Evolutionary conservation across 495 filamentous ascomycete genomes (phyloP).

Genomic region (Neurospora sp.): DNA sequence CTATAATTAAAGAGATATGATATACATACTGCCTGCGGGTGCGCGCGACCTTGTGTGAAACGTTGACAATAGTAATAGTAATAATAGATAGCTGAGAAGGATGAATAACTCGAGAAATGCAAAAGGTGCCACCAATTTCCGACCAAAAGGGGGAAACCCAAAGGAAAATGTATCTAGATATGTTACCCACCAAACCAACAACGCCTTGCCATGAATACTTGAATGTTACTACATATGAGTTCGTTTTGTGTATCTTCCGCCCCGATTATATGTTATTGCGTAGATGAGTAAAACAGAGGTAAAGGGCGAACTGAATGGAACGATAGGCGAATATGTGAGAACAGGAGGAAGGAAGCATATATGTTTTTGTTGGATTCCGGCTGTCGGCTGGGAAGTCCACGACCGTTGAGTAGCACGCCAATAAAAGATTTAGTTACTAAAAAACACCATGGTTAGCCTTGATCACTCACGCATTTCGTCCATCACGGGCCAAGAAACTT

Average conservation of each 20-base stretch:
- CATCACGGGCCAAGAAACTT: slow-evolving; percentile 32
- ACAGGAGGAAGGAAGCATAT: background rate
- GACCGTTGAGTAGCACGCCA: background rate
- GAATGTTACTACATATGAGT: background rate
- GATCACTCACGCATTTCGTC: background rate
- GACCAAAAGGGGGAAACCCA: no score
- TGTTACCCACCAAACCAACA: background rate
- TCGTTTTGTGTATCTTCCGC: background rate
- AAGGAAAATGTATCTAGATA: background rate
- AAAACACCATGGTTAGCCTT: background rate
- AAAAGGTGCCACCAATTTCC: background rate
- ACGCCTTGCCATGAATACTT: background rate
- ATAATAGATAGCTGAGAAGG: background rate
- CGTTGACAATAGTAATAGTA: background rate
- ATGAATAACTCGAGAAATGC: background rate
- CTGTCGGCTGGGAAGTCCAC: background rate
- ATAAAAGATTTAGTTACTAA: background rate
- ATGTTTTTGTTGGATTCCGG: background rate
- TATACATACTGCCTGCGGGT: background rate
- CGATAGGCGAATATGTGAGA: background rate
- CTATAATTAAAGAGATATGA: background rate
- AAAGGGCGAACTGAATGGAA: background rate
- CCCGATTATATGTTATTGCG: background rate
- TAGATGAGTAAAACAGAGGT: background rate
- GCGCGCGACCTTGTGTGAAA: background rate